Percentiles rank a stretch among this genome's conserved stretches.
phyloP scores from a whole-genome alignment of 495 filamentous ascomycete genomes.

The Aspergillus ellipticus region DNA sequence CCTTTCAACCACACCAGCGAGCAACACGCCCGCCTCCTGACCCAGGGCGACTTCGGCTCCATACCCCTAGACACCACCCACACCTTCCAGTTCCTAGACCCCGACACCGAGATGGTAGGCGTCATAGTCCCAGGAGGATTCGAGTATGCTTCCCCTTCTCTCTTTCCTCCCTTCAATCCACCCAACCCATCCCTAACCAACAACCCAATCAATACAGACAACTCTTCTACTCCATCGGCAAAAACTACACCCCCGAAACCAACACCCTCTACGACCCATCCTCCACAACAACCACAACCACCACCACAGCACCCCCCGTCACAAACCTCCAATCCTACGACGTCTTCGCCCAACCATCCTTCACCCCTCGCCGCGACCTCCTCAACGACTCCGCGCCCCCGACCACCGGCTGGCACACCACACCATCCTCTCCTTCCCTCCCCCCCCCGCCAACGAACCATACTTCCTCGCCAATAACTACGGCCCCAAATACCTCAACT shows the following conservation, averaged over 20 bases:
- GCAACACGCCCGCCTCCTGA: slow-evolving; percentile 33
- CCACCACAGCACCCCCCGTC: slow-evolving; percentile 21
- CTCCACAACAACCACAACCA: no score
- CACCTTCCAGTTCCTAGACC: slow-evolving; percentile 43
- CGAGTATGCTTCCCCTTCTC: slow-evolving; percentile 17
- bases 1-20: slow-evolving; percentile 24
- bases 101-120: slow-evolving; percentile 43
- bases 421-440: no score
- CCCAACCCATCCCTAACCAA: background rate
- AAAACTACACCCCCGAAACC: slow-evolving; percentile 24
- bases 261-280: slow-evolving; percentile 29
- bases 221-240: slow-evolving; percentile 34
- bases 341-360: slow-evolving; percentile 37
- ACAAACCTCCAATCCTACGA: slow-evolving; percentile 30
- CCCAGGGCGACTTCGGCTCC: slow-evolving; percentile 38
- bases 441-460: slow-evolving; percentile 22
- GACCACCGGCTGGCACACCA: slow-evolving; percentile 27
- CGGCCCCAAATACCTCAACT: slow-evolving; percentile 39
- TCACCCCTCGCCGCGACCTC: slow-evolving; percentile 31
- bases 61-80: slow-evolving; percentile 40
- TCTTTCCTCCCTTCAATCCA: background rate
- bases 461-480: slow-evolving; percentile 42
- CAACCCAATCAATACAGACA: slow-evolving; percentile 18
- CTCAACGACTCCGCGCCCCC: slow-evolving; percentile 24
- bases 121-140: slow-evolving; percentile 45